Evolutionary conservation across 495 filamentous ascomycete species (phyloP), one percentile per base, ranked within the genome.

Genomic region (Annulohypoxylon bovei): DNA sequence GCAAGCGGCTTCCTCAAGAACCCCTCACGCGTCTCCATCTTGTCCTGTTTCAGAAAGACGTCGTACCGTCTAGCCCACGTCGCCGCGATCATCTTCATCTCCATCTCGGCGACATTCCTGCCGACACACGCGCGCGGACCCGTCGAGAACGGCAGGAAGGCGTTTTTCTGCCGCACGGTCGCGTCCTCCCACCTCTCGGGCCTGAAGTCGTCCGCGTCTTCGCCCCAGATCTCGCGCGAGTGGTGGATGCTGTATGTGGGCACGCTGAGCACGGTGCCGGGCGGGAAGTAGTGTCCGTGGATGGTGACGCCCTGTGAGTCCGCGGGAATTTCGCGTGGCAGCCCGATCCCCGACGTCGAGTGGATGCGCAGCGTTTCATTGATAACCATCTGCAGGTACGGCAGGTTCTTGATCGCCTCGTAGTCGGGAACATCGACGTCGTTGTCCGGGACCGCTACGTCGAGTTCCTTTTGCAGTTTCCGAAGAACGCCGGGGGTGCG

Each of bases 341-440:
- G 91, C 32, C 94, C 94, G 76, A 97, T 91, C 32, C 91, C 89
- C 4, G 93, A 94, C 11, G 94, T 97, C 62, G 87, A 90, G 86
- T 97, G 94, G 79, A 93, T 91, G 65, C 94, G 92, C 76, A 97
- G 88, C 12, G 92, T 93, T 80, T 98, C 94, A 79, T 90, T 91
- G 79, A 97, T 93, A 42, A 96, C 90, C 65, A 84, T 88, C 67
- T 90, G 82, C 20, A 97, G 87, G 78, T 95, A 95, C 11, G 87
- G 87, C 35, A 97, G 85, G 39, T 95, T 90, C 71, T 87, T 87
- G 56, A 97, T 88, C 77, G 88, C 85, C 6, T 90, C 86, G 77
- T 86, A 93, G 1, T 82, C 86, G 9, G 93, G 93, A 5, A 95
- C 88, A 18, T 84, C 85, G 25, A 87, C 76, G 23, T 81, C 81